These are phyloP conservation scores for Closterium sp. DNA, from an alignment of 139 green algal genomes.

Conservation along the genomic window DNA sequence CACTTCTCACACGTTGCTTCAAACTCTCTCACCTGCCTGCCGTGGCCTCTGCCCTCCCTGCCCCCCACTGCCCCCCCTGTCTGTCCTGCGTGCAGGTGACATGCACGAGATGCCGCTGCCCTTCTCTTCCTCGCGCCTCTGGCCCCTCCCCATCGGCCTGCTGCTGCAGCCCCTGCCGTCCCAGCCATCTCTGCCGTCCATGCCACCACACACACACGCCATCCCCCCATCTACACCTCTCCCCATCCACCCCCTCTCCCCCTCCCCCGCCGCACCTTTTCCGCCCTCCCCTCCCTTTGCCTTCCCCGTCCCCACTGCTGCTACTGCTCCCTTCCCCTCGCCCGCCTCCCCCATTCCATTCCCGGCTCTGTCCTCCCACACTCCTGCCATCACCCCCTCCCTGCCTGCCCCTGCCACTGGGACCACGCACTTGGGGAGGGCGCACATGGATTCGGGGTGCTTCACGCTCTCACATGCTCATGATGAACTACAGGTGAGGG, in stretches of 20 bases:
- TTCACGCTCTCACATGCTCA: neutral
- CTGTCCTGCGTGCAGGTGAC: neutral
- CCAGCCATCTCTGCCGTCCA: too few species aligned
- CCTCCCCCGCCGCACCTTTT: neutral
- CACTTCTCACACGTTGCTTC: too few species aligned
- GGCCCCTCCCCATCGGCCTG: neutral
- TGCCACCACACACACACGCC: neutral
- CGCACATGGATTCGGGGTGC: neutral
- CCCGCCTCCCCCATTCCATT: neutral
- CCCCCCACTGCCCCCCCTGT: neutral
- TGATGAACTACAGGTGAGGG: neutral
- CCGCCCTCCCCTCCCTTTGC: neutral
- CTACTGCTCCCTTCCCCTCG: neutral
- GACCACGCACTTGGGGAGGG: neutral
- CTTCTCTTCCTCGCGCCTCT: neutral
- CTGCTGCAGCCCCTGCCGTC: neutral
- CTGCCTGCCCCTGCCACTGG: neutral
- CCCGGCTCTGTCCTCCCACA: neutral
- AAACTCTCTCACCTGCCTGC: too few species aligned
- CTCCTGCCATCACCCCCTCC: neutral
- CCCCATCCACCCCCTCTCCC: neutral
- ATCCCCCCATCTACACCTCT: neutral
- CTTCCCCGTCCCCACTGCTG: neutral
- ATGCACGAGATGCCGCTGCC: neutral
- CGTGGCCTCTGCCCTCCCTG: neutral